Conservation (phyloP, 768 basidiomycete species). For the Leccinum truebloodii region DNA sequence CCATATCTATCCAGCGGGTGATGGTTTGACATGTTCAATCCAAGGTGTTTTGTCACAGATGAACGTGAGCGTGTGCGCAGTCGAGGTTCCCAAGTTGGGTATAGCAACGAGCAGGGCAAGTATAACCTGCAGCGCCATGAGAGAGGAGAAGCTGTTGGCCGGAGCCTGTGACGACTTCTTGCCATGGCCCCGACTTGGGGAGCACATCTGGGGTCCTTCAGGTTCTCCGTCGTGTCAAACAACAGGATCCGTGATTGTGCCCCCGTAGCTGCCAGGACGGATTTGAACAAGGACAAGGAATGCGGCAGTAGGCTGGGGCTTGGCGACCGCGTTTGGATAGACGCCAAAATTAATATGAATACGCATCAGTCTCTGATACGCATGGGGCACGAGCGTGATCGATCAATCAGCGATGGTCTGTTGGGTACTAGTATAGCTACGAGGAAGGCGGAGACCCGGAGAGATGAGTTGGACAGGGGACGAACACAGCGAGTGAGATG, state of each 20-base stretch:
- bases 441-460: not conserved
- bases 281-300: conserved; percentile 19
- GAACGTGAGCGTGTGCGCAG: conserved; percentile 26
- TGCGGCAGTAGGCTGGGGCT: conserved; percentile 26
- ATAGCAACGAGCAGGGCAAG: conserved; percentile 24
- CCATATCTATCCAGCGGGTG: conserved; percentile 8
- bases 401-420: conserved; percentile 18
- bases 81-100: conserved; percentile 20
- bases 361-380: conserved; percentile 15
- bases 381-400: conserved; percentile 9
- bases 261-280: conserved; percentile 20
- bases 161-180: conserved; percentile 14
- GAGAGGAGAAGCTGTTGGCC: conserved; percentile 18
- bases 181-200: not conserved
- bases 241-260: conserved; percentile 1
- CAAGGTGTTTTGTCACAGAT: conserved; percentile 18
- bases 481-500: conserved; percentile 1
- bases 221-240: conserved; percentile 9
- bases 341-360: conserved; percentile 4
- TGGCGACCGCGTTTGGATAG: conserved; percentile 22
- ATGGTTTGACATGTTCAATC: conserved; percentile 14
- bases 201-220: conserved; percentile 15
- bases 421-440: not conserved
- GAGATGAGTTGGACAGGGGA: not conserved
- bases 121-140: conserved; percentile 22